A percentile compares a stretch with the other conserved stretches of the same genome.
Evolutionary conservation across 345 rosid genomes (phyloP).

Genomic region (Dovyalis caffra): DNA sequence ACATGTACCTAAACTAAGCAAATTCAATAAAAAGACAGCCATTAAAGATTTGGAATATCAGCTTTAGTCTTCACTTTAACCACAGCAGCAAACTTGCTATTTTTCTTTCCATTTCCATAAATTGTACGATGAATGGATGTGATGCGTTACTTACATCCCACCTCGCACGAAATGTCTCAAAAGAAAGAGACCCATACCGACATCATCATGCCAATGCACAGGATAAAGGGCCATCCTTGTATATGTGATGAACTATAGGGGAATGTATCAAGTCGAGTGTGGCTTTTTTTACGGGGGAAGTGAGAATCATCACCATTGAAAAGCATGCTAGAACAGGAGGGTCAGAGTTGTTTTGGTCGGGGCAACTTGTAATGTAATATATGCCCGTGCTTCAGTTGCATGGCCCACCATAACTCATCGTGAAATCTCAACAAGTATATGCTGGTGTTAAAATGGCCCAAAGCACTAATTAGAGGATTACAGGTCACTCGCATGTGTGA

Average conservation of each 20-base stretch:
- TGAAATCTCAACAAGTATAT: not conserved
- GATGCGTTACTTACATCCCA: not conserved
- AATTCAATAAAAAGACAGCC: not conserved
- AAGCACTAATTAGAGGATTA: not conserved
- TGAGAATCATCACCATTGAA: not conserved
- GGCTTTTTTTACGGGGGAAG: not conserved
- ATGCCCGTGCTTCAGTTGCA: not conserved
- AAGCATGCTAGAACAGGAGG: not conserved
- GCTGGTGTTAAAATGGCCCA: not conserved
- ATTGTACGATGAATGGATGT: not conserved
- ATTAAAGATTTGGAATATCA: not conserved
- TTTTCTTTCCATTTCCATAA: not conserved
- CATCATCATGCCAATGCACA: not conserved
- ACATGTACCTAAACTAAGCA: not conserved
- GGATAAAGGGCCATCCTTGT: not conserved
- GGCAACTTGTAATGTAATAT: not conserved
- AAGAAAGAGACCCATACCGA: not conserved
- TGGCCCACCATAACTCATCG: conserved; percentile 3
- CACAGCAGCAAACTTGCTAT: not conserved
- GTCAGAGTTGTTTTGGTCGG: not conserved
- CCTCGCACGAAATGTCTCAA: not conserved
- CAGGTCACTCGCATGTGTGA: not conserved
- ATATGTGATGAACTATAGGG: not conserved
- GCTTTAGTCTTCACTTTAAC: not conserved
- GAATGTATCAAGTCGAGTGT: not conserved